These are phyloP conservation scores for Turritis glabra DNA, from an alignment of 345 rosid species.

Conservation along the genomic window DNA sequence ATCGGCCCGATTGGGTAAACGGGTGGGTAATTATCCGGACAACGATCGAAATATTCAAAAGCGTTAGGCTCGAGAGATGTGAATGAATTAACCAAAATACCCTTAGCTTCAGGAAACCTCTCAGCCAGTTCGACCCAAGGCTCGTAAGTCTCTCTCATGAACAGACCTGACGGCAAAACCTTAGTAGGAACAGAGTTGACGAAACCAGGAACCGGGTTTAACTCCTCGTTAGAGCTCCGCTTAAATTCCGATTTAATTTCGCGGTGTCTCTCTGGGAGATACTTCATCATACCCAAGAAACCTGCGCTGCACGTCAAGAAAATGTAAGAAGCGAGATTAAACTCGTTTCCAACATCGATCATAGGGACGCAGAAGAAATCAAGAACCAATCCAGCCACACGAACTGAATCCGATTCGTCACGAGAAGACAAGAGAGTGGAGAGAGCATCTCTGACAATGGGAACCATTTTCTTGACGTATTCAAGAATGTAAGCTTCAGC, in stretches of 20 bases:
- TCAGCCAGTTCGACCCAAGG: constrained; percentile 35
- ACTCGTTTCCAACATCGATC: constrained; percentile 44
- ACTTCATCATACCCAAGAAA: constrained; percentile 44
- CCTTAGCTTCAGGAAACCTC: constrained; percentile 41
- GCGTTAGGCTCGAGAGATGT: constrained; percentile 41
- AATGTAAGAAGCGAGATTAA: constrained; percentile 49
- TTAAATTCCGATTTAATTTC: constrained; percentile 16
- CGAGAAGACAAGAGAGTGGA: constrained; percentile 10
- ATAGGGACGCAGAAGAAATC: constrained; percentile 47
- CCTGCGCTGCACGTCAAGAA: constrained; percentile 44
- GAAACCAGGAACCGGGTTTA: constrained; percentile 34
- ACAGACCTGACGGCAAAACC: constrained; percentile 40
- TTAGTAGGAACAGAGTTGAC: constrained; percentile 37
- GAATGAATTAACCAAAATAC: constrained; percentile 46
- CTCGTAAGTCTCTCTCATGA: constrained; percentile 37
- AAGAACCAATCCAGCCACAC: constrained; percentile 44
- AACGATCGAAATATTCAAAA: constrained; percentile 19
- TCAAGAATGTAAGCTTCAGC: constrained; percentile 25
- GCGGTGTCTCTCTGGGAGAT: constrained; percentile 36
- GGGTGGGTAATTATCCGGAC: constrained; percentile 33
- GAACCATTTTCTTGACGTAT: constrained; percentile 21
- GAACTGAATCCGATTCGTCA: constrained; percentile 19
- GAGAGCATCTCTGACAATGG: constrained; percentile 6
- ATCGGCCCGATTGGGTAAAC: constrained; percentile 49
- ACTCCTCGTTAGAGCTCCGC: constrained; percentile 13